These are phyloP conservation scores for Epithele typhae DNA, from an alignment of 768 basidiomycete species.

Conservation along the genomic window DNA sequence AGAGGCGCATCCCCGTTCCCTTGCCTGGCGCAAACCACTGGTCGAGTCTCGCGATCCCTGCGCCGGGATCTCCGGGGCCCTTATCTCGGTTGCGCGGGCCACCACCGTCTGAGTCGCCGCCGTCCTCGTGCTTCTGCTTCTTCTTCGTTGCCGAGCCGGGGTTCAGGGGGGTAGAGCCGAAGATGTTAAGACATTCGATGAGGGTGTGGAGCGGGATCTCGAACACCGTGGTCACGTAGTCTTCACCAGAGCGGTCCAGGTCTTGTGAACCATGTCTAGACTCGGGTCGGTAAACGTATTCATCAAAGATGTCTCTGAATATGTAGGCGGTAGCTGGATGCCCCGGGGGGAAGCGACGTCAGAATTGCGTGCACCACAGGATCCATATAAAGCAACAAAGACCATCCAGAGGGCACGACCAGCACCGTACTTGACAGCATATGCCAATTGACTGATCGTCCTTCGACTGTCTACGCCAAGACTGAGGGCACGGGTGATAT, in stretches of 20 bases:
- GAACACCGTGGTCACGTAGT: conserved; percentile 42
- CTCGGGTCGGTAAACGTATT: conserved; percentile 61
- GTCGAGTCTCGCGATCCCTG: conserved; percentile 40
- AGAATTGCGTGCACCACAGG: too few relatives aligned
- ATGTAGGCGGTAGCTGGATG: conserved; percentile 80
- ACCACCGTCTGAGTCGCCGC: conserved; percentile 37
- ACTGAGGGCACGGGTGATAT: too few relatives aligned
- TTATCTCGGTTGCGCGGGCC: conserved; percentile 18
- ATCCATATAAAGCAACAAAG: too few relatives aligned
- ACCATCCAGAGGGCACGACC: too few relatives aligned
- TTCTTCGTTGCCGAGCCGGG: conserved; percentile 32
- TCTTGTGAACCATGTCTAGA: too few relatives aligned
- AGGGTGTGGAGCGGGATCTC: conserved; percentile 82
- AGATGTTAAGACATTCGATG: conserved; percentile 90
- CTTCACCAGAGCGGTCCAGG: too few relatives aligned
- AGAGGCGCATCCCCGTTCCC: conserved; percentile 81
- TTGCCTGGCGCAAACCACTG: conserved; percentile 59
- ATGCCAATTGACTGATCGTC: too few relatives aligned
- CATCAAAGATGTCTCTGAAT: conserved; percentile 72
- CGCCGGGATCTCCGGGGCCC: conserved; percentile 29
- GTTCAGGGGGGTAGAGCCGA: conserved; percentile 62
- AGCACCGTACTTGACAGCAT: background rate
- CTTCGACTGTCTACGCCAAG: too few relatives aligned
- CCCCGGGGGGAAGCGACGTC: too few relatives aligned
- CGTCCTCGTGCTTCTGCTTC: conserved; percentile 46